phyloP scores from a whole-genome alignment of 169 alveolate genomes.

The Eimeria zaria region DNA sequence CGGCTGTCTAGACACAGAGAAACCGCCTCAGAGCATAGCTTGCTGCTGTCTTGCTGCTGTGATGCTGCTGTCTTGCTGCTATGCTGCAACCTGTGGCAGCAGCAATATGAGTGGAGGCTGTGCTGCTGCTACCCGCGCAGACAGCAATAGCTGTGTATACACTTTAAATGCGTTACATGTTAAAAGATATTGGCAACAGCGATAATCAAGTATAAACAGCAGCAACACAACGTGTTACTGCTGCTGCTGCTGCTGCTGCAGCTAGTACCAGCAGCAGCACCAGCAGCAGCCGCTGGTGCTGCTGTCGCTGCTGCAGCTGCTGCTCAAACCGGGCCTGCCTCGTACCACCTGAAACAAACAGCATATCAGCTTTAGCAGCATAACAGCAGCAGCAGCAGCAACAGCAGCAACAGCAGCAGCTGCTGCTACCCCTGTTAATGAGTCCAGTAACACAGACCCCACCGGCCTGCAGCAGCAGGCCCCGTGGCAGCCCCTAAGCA shows the following conservation, averaged over 20 bases:
- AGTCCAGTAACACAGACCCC: slow-evolving; percentile 14
- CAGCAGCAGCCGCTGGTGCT: slow-evolving; percentile 2
- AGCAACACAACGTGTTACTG: too few species aligned
- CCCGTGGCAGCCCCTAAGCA: slow-evolving; percentile 9
- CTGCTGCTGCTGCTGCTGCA: background rate
- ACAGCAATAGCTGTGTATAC: background rate
- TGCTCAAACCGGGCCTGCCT: background rate
- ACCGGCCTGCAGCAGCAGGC: slow-evolving; percentile 27
- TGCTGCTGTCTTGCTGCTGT: background rate
- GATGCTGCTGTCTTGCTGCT: background rate
- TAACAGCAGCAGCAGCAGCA: background rate
- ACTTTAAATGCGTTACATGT: background rate
- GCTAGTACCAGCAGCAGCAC: background rate
- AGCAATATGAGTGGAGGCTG: background rate
- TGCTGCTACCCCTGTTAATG: background rate
- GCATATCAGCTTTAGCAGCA: background rate
- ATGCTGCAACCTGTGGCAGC: background rate
- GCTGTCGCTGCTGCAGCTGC: slow-evolving; percentile 3
- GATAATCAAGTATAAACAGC: background rate
- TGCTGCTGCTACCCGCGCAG: too few species aligned
- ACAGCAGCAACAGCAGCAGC: background rate
- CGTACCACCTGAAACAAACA: background rate
- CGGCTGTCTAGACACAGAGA: background rate
- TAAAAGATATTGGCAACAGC: too few species aligned
- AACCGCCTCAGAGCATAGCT: background rate